Base-by-base conservation (phyloP, 2,329 filamentous ascomycete species). In the Ceratocystis variospora region DNA sequence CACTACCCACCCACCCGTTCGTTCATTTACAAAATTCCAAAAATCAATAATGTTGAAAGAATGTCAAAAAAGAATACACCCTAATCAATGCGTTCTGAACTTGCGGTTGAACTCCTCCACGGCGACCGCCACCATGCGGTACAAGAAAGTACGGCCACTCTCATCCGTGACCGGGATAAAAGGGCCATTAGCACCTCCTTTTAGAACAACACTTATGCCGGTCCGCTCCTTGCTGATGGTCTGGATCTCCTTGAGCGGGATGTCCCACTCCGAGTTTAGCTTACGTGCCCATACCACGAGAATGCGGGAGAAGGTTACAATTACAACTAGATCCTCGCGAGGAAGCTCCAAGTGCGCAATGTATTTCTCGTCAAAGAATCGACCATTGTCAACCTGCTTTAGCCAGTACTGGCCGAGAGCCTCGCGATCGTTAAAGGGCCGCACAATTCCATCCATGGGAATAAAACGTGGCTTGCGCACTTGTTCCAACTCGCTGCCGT, bases 351-450 rank as follows among this genome's bases (percentile, higher is more conserved):
- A 80, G 74, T 99, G 95, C 3, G 92, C 95, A 74, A 99, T 94
- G 78, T 99, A 99, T 73, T 90, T 84, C 76, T 99, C 94, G 77
- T 96, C 88, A 82, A 99, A 99, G 80, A 93, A 97, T 75, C 92
- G 94, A 69, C 94, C 94, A 70, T 96, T 94, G 76, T 99, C 94
- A 10, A 96, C 86, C 68, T 96, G 96, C 81, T 99, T 99, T 70
- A 99, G 86, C 95, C 94, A 99, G 79, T 90, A 96, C 75, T 99
- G 94, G 0, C 94, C 94, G 2, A 99, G 85, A 0, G 94, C 92
- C 79, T 99, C 94, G 61, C 94, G 89, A 73, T 96, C 89, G 66
- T 87, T 92, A 79, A 96, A 99, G 0, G 94, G 92, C 2, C 93
- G 87, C 44, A 99, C 92, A 68, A 99, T 89, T 50, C 94, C 94